Conservation (phyloP, 1,139 yeast species). For the Pichia sp. region DNA sequence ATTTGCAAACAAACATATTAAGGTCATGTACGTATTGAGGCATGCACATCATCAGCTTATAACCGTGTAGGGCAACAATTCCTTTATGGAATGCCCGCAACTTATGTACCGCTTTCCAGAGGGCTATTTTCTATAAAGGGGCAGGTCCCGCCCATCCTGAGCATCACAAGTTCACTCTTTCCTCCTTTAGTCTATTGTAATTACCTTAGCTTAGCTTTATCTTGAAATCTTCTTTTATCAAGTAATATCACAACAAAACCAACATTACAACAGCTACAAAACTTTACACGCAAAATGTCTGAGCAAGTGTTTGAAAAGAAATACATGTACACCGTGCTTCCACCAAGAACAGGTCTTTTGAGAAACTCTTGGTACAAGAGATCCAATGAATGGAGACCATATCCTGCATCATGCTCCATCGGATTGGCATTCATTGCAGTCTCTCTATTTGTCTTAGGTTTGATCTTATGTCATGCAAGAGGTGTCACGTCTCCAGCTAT, state of each 20-base stretch:
- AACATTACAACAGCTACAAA: not conserved
- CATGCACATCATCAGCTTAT: no score
- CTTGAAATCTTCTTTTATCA: not conserved
- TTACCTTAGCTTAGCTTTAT: no score
- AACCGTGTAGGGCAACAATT: no score
- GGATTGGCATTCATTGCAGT: constrained; percentile 23
- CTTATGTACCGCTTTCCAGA: no score
- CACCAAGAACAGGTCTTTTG: constrained; percentile 25
- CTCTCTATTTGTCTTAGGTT: constrained; percentile 22
- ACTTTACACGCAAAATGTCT: no score
- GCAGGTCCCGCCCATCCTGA: no score
- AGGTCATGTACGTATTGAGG: no score
- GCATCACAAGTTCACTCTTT: no score
- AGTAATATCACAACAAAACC: not conserved
- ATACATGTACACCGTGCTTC: constrained; percentile 13
- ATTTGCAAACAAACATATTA: no score
- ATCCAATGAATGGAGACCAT: constrained; percentile 24
- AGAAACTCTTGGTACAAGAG: constrained; percentile 21
- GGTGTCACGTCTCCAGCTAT: constrained; percentile 41
- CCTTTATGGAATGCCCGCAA: no score
- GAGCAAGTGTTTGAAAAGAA: constrained; percentile 13
- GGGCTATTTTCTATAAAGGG: no score
- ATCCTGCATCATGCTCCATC: constrained; percentile 23
- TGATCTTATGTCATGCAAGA: constrained; percentile 44
- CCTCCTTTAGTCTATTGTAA: no score